Evolutionary conservation across 73 alveolate genomes (phyloP), one percentile per base, ranked within the genome.

Genomic region (Blepharisma stoltei): DNA sequence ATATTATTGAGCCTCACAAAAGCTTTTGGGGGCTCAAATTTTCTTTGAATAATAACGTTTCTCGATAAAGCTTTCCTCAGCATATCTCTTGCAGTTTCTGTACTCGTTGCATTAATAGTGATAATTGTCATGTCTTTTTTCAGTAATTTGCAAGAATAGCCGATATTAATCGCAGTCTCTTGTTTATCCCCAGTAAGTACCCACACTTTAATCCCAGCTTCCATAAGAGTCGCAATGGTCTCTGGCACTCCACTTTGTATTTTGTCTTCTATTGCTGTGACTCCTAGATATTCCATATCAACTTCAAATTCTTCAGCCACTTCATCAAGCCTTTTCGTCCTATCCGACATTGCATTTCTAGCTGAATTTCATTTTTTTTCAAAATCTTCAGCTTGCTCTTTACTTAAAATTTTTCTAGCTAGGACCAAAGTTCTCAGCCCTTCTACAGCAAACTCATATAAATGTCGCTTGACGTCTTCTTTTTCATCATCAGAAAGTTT

Each of bases 211-310:
- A 95, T 89, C 49, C 97, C 97, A 38, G 97, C 97, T 67, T 69
- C 71, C 81, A 80, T 94, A 43, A 94, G 70, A 25, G 87, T 71
- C 44, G 65, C 76, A 5, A 89, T 94, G 0, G 95, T 86, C 66
- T 85, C 80, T 54, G 83, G 89, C 4, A 94, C 95, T 60, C 92
- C 88, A 70, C 92, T 97, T 88, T 96, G 92, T 38, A 96, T 87
- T 84, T 94, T 92, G 83, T 96, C 99, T 83, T 96, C 98, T 20
- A 96, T 92, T 6, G 98, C 98, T 38, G 98, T 92, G 7, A 97
- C 90, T 7, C 99, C 99, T 32, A 96, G 77, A 43, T 90, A 73
- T 45, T 27, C 76, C 78, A 89, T 83, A 75, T 92, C 83, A 11
- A 54, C 68, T 92, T 96, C 99, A 7, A 91, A 78, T 71, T 83